Percentiles rank a stretch among this genome's conserved stretches.
Conservation (phyloP, 495 filamentous ascomycete species). For the Aspergillus asperescens region DNA sequence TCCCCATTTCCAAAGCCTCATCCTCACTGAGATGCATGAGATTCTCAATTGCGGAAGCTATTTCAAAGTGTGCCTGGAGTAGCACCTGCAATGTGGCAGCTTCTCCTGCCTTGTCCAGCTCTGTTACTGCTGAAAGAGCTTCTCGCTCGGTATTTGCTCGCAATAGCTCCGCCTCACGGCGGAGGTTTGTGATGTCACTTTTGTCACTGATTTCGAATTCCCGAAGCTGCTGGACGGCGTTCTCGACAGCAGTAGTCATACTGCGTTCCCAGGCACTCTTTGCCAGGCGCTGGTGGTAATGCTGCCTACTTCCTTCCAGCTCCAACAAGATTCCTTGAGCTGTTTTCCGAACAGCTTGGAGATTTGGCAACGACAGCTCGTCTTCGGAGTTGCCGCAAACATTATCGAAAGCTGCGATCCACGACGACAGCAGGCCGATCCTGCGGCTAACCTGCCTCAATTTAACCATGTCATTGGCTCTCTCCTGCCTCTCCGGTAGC, state of each 20-base stretch:
- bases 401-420: slow-evolving; percentile 88
- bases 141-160: slow-evolving; percentile 82
- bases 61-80: slow-evolving; percentile 86
- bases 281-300: slow-evolving; percentile 76
- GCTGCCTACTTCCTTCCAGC: slow-evolving; percentile 80
- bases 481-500: slow-evolving; percentile 70
- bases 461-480: slow-evolving; percentile 73
- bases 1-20: slow-evolving; percentile 76
- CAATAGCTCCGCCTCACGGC: slow-evolving; percentile 76
- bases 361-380: slow-evolving; percentile 58
- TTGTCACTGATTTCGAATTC: slow-evolving; percentile 68
- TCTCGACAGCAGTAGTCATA: slow-evolving; percentile 81
- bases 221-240: slow-evolving; percentile 71
- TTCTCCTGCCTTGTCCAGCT: slow-evolving; percentile 79
- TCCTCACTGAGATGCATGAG: slow-evolving; percentile 73
- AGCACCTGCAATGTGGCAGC: slow-evolving; percentile 72
- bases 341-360: slow-evolving; percentile 76
- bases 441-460: slow-evolving; percentile 77
- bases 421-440: slow-evolving; percentile 76
- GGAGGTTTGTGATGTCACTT: slow-evolving; percentile 64
- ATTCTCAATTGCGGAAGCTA: slow-evolving; percentile 71
- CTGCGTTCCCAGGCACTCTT: slow-evolving; percentile 80
- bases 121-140: slow-evolving; percentile 65
- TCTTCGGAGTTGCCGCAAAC: slow-evolving; percentile 67
- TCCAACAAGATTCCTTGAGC: slow-evolving; percentile 84